Conservation (phyloP, 352 stramenopile species). For the Phytophthora idaei region DNA sequence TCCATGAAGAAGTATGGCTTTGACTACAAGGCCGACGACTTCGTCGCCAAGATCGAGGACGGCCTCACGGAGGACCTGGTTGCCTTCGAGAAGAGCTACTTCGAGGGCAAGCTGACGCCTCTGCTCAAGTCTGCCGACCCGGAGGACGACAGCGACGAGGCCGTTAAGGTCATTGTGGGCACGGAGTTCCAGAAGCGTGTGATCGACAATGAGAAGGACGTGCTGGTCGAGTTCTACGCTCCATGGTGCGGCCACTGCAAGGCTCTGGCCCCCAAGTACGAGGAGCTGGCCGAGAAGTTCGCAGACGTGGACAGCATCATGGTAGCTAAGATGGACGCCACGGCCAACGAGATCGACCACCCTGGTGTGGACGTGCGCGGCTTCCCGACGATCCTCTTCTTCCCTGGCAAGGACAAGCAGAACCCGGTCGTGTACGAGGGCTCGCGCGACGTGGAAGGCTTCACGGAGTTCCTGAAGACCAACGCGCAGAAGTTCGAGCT, state of each 20-base stretch:
- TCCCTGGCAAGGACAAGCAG: conserved; percentile 90
- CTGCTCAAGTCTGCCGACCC: conserved; percentile 93
- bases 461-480: conserved; percentile 90
- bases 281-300: conserved; percentile 90
- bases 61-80: conserved; percentile 57
- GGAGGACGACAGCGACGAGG: conserved; percentile 85
- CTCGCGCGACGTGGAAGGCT: conserved; percentile 79
- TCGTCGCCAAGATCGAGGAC: conserved; percentile 71
- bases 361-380: conserved; percentile 89
- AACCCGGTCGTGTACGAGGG: conserved; percentile 89
- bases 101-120: conserved; percentile 86
- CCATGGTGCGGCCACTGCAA: conserved; percentile 94
- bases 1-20: conserved; percentile 95
- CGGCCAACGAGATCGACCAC: conserved; percentile 95
- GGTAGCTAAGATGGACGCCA: conserved; percentile 96
- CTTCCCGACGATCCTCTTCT: conserved; percentile 96
- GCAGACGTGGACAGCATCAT: conserved; percentile 91
- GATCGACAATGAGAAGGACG: conserved; percentile 88
- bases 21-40: conserved; percentile 71
- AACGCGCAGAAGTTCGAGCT: conserved; percentile 86
- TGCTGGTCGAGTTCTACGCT: conserved; percentile 93
- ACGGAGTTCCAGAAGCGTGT: conserved; percentile 93
- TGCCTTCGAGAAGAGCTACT: conserved; percentile 85
- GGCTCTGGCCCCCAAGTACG: conserved; percentile 90
- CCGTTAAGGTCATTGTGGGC: conserved; percentile 93